phyloP scores from a whole-genome alignment of 1,284 basidiomycete genomes.

The Boletus mariae region DNA sequence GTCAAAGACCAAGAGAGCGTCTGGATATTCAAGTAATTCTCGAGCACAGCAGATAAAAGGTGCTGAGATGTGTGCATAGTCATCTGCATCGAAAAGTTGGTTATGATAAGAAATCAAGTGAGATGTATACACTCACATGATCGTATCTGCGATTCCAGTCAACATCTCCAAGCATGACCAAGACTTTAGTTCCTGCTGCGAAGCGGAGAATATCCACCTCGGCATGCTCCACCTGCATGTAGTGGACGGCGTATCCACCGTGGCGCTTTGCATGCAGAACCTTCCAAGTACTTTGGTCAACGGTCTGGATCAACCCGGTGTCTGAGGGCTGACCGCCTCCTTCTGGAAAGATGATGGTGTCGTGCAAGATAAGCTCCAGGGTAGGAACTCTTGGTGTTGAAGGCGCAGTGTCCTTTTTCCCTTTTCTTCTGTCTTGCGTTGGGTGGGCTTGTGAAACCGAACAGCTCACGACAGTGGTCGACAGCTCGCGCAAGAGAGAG shows the following conservation, averaged over 20 bases:
- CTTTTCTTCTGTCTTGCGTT: slow-evolving; percentile 43
- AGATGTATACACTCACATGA: not conserved
- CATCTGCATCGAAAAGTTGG: not conserved
- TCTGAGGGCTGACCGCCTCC: not conserved
- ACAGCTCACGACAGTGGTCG: slow-evolving; percentile 52
- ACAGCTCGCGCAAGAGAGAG: slow-evolving; percentile 55
- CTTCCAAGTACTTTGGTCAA: not conserved
- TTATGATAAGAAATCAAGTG: not conserved
- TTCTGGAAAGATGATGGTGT: not conserved
- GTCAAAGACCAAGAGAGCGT: slow-evolving; percentile 71
- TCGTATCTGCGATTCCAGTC: not conserved
- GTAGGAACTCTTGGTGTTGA: slow-evolving; percentile 45
- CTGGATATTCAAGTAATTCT: slow-evolving; percentile 62
- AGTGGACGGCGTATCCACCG: not conserved
- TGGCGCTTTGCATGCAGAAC: not conserved
- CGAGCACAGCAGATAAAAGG: slow-evolving; percentile 65
- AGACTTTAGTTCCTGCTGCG: not conserved
- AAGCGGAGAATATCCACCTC: not conserved
- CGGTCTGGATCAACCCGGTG: not conserved
- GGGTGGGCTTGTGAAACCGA: slow-evolving; percentile 41
- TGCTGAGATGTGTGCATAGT: not conserved
- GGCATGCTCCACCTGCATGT: not conserved
- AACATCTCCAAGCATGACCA: not conserved
- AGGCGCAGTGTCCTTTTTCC: slow-evolving; percentile 35
- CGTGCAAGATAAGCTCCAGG: slow-evolving; percentile 27